Percentiles rank a stretch among this genome's conserved stretches.
Conservation (phyloP, 495 filamentous ascomycete species). For the Hypoxylon cercidicola region DNA sequence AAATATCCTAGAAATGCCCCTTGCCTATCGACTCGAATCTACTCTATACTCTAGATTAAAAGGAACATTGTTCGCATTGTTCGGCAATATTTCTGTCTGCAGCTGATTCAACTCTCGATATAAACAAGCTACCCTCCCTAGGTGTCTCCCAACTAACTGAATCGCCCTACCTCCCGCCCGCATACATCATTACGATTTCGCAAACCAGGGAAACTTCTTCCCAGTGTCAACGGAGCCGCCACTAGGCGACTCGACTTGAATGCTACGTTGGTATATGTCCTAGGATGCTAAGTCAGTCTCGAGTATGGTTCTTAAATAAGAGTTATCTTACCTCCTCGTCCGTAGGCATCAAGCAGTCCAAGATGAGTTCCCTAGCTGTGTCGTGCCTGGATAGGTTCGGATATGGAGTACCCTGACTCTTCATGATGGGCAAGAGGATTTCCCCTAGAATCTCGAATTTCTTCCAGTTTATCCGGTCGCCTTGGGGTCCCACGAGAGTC, state of each 20-base stretch:
- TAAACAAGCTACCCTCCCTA: not conserved
- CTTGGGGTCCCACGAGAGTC: constrained; percentile 81
- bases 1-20: constrained; percentile 5
- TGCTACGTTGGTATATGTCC: constrained; percentile 71
- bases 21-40: constrained; percentile 8
- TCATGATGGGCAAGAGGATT: constrained; percentile 87
- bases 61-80: too few relatives aligned
- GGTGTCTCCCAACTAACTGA: constrained; percentile 5
- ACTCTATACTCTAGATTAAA: not conserved
- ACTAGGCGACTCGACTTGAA: constrained; percentile 62
- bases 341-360: constrained; percentile 69
- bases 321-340: constrained; percentile 67
- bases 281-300: constrained; percentile 47
- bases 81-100: too few relatives aligned
- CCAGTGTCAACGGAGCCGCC: constrained; percentile 48
- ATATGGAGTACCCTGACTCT: constrained; percentile 88
- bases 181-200: constrained; percentile 46
- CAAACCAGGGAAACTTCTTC: constrained; percentile 69
- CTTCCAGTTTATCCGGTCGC: constrained; percentile 91
- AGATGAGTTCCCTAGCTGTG: constrained; percentile 72
- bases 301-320: not conserved
- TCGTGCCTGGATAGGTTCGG: constrained; percentile 73
- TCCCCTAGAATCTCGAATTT: constrained; percentile 98
- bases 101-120: too few relatives aligned
- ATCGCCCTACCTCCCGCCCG: not conserved